These are phyloP conservation scores for Maudiozyma saulgeensis DNA, from an alignment of 805 yeast genomes.

Conservation along the genomic window DNA sequence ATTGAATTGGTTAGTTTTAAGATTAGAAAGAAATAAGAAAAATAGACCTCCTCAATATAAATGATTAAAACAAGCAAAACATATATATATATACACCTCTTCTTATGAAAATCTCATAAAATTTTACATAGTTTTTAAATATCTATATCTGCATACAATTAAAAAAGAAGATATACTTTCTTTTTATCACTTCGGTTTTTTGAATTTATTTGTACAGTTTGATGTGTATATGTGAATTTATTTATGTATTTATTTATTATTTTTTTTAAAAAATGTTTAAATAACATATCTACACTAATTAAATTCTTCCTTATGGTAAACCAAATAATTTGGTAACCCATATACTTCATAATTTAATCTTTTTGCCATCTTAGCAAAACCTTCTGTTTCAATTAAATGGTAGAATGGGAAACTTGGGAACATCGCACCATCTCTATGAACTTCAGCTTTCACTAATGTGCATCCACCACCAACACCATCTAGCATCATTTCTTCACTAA, in stretches of 20 bases:
- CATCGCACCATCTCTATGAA: conserved; percentile 98
- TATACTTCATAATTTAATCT: conserved; percentile 82
- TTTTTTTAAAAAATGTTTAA: too few species aligned
- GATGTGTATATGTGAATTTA: too few species aligned
- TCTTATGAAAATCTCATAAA: neutral
- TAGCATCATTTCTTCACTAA: conserved; percentile 61
- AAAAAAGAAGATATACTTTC: too few species aligned
- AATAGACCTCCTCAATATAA: conserved; percentile 32
- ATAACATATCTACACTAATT: too few species aligned
- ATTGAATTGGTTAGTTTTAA: conserved; percentile 74
- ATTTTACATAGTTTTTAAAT: too few species aligned
- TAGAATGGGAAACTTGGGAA: conserved; percentile 98
- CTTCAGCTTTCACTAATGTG: conserved; percentile 90
- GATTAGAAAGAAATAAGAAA: conserved; percentile 44
- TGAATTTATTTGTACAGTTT: too few species aligned
- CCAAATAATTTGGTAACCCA: conserved; percentile 92
- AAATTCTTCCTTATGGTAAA: conserved; percentile 79
- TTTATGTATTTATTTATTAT: too few species aligned
- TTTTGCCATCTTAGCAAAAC: conserved; percentile 97
- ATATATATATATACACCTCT: neutral
- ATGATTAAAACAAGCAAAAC: conserved; percentile 3
- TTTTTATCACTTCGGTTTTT: too few species aligned
- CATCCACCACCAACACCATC: conserved; percentile 99
- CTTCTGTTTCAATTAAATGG: conserved; percentile 94
- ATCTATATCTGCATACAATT: too few species aligned